phyloP scores from a whole-genome alignment of 768 basidiomycete genomes.

The Mycena epipterygia region DNA sequence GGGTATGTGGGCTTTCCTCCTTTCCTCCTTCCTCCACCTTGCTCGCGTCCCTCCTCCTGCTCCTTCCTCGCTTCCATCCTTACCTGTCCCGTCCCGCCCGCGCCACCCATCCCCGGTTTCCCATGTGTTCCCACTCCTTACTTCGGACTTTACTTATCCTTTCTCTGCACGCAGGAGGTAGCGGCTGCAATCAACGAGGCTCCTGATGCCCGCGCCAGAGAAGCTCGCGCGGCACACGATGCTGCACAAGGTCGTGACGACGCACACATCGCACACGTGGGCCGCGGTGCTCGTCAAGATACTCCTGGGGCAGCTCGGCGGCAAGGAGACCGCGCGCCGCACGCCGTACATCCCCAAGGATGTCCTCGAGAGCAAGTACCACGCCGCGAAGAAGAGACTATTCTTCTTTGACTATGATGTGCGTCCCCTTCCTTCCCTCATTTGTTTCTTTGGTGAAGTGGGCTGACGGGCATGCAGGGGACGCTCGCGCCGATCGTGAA shows the following conservation, averaged over 20 bases:
- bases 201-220: slow-evolving; percentile 84
- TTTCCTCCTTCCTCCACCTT: too few relatives aligned
- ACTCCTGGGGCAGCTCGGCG: slow-evolving; percentile 85
- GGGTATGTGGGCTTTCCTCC: slow-evolving; percentile 62
- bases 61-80: neutral
- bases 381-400: slow-evolving; percentile 81
- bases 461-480: too few relatives aligned
- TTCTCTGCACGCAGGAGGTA: slow-evolving; percentile 85
- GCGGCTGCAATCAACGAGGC: slow-evolving; percentile 91
- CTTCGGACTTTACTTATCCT: too few relatives aligned
- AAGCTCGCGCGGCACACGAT: slow-evolving; percentile 80
- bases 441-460: too few relatives aligned
- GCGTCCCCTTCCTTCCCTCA: slow-evolving; percentile 52
- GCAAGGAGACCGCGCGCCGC: slow-evolving; percentile 82
- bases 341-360: slow-evolving; percentile 87
- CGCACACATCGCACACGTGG: slow-evolving; percentile 97
- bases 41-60: neutral
- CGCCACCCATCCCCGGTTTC: too few relatives aligned
- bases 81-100: neutral
- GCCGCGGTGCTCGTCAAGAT: slow-evolving; percentile 91
- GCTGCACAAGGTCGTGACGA: slow-evolving; percentile 88
- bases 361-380: slow-evolving; percentile 72
- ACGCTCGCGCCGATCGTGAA: slow-evolving; percentile 98
- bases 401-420: slow-evolving; percentile 98
- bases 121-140: too few relatives aligned